Evolutionary conservation across 768 basidiomycete genomes (phyloP).

Genomic region (Tulasnella sp.): DNA sequence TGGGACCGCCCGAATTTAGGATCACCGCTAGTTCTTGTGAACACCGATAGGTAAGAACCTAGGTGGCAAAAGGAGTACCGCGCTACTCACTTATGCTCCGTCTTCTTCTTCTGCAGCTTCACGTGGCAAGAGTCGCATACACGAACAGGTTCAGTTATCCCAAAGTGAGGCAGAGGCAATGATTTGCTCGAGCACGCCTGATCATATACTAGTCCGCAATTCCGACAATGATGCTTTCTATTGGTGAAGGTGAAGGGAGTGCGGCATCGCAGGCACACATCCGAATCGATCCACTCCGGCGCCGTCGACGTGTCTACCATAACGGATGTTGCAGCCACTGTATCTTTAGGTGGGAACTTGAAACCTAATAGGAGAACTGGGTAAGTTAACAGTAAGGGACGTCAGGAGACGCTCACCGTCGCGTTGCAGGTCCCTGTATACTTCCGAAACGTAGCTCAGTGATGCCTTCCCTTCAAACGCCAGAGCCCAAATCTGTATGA

Average conservation of each 20-base stretch:
- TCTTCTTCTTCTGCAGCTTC: slow-evolving; percentile 56
- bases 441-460: slow-evolving; percentile 63
- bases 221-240: slow-evolving; percentile 95
- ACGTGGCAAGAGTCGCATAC: slow-evolving; percentile 84
- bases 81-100: slow-evolving; percentile 22
- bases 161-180: slow-evolving; percentile 81
- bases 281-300: slow-evolving; percentile 95
- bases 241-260: slow-evolving; percentile 89
- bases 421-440: slow-evolving; percentile 59
- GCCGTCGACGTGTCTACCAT: slow-evolving; percentile 88
- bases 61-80: neutral
- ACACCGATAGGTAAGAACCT: neutral
- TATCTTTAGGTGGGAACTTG: slow-evolving; percentile 72
- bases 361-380: slow-evolving; percentile 38
- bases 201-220: slow-evolving; percentile 95
- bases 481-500: slow-evolving; percentile 88
- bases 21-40: slow-evolving; percentile 21
- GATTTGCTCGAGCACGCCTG: slow-evolving; percentile 80
- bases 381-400: neutral
- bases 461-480: slow-evolving; percentile 73
- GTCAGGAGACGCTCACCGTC: slow-evolving; percentile 44
- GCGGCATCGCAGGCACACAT: slow-evolving; percentile 86
- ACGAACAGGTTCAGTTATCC: slow-evolving; percentile 81
- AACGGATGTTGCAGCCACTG: slow-evolving; percentile 52
- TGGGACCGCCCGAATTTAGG: slow-evolving; percentile 33